phyloP scores from a whole-genome alignment of 306 rosid genomes.

The Cyclanthera cordifolia region DNA sequence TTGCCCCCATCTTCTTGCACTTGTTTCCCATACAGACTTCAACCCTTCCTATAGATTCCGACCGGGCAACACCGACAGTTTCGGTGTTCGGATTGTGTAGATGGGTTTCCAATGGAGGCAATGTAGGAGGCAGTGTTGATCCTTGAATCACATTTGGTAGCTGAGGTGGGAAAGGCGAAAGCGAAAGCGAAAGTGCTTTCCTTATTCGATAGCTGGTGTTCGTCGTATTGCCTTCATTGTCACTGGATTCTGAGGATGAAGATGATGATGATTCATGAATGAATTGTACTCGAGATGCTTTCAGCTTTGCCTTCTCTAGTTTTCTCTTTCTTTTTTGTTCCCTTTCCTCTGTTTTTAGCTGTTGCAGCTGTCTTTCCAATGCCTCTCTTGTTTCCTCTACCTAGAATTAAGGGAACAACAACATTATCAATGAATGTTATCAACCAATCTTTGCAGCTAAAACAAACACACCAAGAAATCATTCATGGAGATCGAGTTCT shows the following conservation, averaged over 20 bases:
- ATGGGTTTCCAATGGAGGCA: conserved; percentile 8
- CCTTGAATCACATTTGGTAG: conserved; percentile 6
- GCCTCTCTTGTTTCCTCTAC: conserved; percentile 41
- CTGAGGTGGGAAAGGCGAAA: conserved; percentile 8
- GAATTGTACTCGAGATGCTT: conserved; percentile 29
- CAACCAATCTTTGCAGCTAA: neutral
- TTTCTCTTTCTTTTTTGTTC: conserved; percentile 49
- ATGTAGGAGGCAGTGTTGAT: neutral
- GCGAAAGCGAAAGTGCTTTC: conserved; percentile 8
- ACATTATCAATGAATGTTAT: neutral
- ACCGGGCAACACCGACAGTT: neutral
- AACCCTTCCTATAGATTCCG: conserved; percentile 30
- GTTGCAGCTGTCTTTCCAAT: conserved; percentile 38
- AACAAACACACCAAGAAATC: neutral
- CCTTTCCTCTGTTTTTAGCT: conserved; percentile 40
- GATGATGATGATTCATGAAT: conserved; percentile 38
- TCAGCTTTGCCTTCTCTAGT: conserved; percentile 41
- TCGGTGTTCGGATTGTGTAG: neutral
- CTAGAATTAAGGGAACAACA: neutral
- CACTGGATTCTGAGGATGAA: conserved; percentile 67
- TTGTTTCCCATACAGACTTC: conserved; percentile 91
- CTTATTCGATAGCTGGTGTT: conserved; percentile 27
- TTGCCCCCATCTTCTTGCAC: conserved; percentile 60
- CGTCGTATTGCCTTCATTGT: conserved; percentile 35
- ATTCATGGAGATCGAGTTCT: neutral